Evolutionary conservation across 768 basidiomycete genomes (phyloP), one percentile per base, ranked within the genome.

Genomic region (Suillus luteus): DNA sequence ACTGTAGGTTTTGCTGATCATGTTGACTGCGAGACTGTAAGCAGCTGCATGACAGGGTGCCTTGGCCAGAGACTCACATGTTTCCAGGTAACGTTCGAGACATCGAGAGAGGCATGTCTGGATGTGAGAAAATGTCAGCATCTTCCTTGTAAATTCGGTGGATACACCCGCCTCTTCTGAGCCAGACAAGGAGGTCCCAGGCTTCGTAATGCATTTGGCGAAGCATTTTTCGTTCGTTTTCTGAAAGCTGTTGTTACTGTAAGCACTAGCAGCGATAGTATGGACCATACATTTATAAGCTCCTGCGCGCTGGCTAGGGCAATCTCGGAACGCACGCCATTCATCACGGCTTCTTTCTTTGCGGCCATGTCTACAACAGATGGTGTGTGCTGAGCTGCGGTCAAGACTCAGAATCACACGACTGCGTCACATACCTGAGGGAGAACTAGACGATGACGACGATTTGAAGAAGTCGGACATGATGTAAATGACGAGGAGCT

Each of bases 61-160:
- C 38, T 58, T 17, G 9, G 11, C 17, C 38, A 24, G 24, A 37
- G 38, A 41, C 91, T 79, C 70, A 93, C 92, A 93, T 41, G 90
- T 90, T 76, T 94, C 91, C 80, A 95, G 80, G 72, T 93, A 95
- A 51, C 91, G 85, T 60, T 93, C 91, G 70, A 93, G 79, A 72
- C 93, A 95, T 63, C 86, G 81, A 7, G 85, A 78, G 49, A 94
- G 78, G 69, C 93, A 95, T 33, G 86, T 87, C 93, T 94, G 63
- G 2, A 22, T 35, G 41, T 41, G 22, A 24, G 35, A 49, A 17
- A 15, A 43, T 19, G 31, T 65, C 59, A 37, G 40, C 46, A 22
- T 40, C 22, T 22, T 38, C 19, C 46, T 12, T 41, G 38, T 37
- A 7, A 57, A 37, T 11, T 33, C 43, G 14, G 4, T 10, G 17